These are phyloP conservation scores for Solanum chiquidenum DNA, from an alignment of 257 asterid species.

Conservation along the genomic window DNA sequence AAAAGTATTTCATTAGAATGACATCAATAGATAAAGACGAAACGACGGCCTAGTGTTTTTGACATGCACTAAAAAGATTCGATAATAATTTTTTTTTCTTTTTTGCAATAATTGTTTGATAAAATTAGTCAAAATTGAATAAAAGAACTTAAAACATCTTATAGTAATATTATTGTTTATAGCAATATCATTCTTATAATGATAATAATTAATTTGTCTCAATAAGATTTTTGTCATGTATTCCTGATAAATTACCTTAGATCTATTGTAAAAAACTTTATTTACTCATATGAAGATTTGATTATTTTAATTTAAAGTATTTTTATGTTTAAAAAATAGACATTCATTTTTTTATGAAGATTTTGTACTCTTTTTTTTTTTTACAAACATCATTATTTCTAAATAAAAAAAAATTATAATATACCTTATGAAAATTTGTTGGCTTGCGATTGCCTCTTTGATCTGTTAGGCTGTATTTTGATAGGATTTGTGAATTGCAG, in stretches of 20 bases:
- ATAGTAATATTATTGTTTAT: not conserved
- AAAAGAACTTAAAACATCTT: not conserved
- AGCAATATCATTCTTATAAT: too few species aligned
- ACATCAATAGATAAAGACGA: conserved; percentile 8
- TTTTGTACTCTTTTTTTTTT: too few species aligned
- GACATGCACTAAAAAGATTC: conserved; percentile 19
- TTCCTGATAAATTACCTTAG: not conserved
- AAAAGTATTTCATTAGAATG: conserved; percentile 40
- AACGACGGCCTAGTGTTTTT: conserved; percentile 37
- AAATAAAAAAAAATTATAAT: not conserved
- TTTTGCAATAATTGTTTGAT: not conserved
- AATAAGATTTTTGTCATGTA: not conserved
- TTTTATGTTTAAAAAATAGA: too few species aligned
- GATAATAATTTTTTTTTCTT: not conserved
- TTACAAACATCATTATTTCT: not conserved
- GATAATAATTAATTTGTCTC: not conserved
- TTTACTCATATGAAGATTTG: too few species aligned
- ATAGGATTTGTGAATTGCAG: not conserved
- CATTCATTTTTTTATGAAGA: too few species aligned
- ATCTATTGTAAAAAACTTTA: too few species aligned
- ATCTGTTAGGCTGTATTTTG: too few species aligned
- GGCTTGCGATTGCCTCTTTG: too few species aligned
- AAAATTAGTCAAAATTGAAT: too few species aligned
- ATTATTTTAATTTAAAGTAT: too few species aligned
- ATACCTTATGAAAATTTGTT: too few species aligned